Percentiles rank a stretch among this genome's conserved stretches.
Evolutionary conservation across 768 basidiomycete species (phyloP).

Genomic region (Antrodiella citrinella): DNA sequence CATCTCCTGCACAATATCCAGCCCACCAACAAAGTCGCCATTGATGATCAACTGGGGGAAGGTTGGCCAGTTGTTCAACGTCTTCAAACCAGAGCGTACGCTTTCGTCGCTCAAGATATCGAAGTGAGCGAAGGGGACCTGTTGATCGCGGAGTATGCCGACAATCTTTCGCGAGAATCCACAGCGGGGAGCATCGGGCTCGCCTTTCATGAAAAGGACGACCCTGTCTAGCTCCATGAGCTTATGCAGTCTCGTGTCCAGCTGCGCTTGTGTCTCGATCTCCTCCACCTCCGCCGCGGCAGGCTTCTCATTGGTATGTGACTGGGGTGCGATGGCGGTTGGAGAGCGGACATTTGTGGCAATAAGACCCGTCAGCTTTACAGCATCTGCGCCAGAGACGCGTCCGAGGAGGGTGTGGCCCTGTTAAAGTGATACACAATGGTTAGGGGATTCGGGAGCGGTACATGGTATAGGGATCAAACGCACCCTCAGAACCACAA

Average conservation of each 20-base stretch:
- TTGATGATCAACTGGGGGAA: conserved; percentile 66
- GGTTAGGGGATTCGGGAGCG: background rate
- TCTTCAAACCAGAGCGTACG: conserved; percentile 50
- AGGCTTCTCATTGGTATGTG: conserved; percentile 38
- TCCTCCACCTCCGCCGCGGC: conserved; percentile 16
- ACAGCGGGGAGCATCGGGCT: conserved; percentile 50
- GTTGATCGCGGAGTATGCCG: conserved; percentile 37
- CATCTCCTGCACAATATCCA: conserved; percentile 92
- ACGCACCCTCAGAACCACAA: conserved; percentile 72
- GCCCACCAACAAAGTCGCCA: conserved; percentile 90
- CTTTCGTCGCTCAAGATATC: conserved; percentile 52
- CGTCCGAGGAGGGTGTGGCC: conserved; percentile 81
- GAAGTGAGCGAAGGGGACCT: conserved; percentile 45
- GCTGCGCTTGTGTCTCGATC: conserved; percentile 49
- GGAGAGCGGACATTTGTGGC: conserved; percentile 40
- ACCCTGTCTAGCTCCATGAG: conserved; percentile 70
- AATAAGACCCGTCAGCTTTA: conserved; percentile 51
- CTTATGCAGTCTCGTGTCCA: conserved; percentile 50
- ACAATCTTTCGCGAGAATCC: conserved; percentile 56
- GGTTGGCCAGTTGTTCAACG: conserved; percentile 56
- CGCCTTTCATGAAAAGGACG: conserved; percentile 63
- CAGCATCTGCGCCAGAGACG: conserved; percentile 74
- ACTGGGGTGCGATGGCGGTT: conserved; percentile 30
- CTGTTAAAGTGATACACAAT: no score
- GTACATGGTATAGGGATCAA: background rate